Base-by-base conservation (phyloP, 2,329 filamentous ascomycete genomes). In the Sporothrix protearum region DNA sequence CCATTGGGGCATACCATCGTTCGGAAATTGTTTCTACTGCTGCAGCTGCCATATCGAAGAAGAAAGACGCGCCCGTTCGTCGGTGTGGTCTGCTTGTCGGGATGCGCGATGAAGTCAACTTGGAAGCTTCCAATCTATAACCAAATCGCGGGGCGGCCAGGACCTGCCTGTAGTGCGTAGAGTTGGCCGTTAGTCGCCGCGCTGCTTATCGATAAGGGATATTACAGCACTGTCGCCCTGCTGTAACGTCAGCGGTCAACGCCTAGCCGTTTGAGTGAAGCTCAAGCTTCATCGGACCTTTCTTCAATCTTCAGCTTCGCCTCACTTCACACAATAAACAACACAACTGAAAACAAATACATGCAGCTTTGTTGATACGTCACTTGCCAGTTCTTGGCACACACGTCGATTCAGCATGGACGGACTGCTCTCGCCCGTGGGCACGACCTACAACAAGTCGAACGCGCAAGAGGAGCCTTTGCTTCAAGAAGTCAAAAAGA, bases 371-470 rank as follows among this genome's bases (percentile, higher is more conserved):
- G 22, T 64, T 45, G 4, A 64, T 36, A 64, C n/a, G 3, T 7
- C 22, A 45, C 14, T 16, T 19, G 9, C 9, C 33, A 42, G 57
- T 63, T 9, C 45, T 16, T 42, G 36, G 59, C 5, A 7, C 59
- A 64, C 36, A 45, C 22, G 59, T 19, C 7, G 12, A 28, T 2
- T 4, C n/a, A 42, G 19, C 53, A 90, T 89, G 88, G 87, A 88
- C 71, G 83, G 83, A 36, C 79, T 89, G 33, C 79, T 89, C 72
- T 86, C 82, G 10, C 86, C 84, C 1, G 81, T 88, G 75, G 86
- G 84, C 81, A 85, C 83, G 64, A 84, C 83, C 1, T 85, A 87
- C 75, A 80, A 42, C 73, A 81, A 80, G 61, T 82, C 82, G 69
- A 76, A 78, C 51, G 80, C 75, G 61, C 76, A 79, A 33, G 76